These are phyloP conservation scores for Syzygium oleosum DNA, from an alignment of 345 rosid species.

Conservation along the genomic window DNA sequence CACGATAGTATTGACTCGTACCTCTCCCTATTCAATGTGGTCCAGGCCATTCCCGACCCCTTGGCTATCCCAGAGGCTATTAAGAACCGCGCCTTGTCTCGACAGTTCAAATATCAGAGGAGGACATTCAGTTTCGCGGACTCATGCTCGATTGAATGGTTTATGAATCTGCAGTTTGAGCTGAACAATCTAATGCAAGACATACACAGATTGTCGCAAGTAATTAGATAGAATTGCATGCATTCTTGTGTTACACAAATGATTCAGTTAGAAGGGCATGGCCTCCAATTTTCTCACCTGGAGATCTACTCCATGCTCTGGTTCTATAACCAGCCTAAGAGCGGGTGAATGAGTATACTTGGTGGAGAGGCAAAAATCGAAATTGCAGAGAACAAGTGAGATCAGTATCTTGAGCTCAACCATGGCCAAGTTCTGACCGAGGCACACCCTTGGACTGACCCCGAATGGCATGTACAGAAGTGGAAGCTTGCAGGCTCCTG, in stretches of 20 bases:
- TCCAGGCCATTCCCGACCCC: background rate
- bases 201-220: background rate
- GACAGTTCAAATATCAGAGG: background rate
- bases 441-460: constrained; percentile 12
- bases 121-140: background rate
- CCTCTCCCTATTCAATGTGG: background rate
- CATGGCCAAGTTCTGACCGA: constrained; percentile 20
- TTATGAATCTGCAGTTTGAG: background rate
- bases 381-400: constrained; percentile 14
- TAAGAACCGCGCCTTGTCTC: background rate
- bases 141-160: background rate
- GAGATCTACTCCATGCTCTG: background rate
- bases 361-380: constrained; percentile 4
- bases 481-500: constrained; percentile 21
- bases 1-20: background rate
- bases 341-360: background rate
- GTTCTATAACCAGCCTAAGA: background rate
- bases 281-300: background rate
- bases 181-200: background rate
- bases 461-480: constrained; percentile 25
- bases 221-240: background rate
- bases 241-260: background rate
- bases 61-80: background rate
- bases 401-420: constrained; percentile 17
- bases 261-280: background rate